Base-by-base conservation (phyloP, 805 yeast species). In the Dipodascopsis uninucleata region DNA sequence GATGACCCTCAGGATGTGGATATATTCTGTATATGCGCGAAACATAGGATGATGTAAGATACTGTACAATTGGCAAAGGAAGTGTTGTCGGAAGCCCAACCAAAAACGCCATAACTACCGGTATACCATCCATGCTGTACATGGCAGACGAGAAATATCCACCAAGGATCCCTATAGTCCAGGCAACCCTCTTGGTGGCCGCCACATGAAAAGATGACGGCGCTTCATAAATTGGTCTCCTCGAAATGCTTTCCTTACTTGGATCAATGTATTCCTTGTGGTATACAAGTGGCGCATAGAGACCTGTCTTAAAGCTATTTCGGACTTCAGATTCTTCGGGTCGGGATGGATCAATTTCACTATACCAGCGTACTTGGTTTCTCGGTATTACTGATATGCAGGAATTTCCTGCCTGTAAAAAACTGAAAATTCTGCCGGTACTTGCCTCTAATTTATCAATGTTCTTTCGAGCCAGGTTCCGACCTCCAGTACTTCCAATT, bases 11-110 rank as follows among this genome's bases (percentile, higher is more conserved):
- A 14, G 52, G 40, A 16, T 74, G 68, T 3, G 75, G 72, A 60
- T 85, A 85, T 18, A 85, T 68, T 35, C 95, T 66, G 65, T 76
- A 84, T 12, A 86, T 77, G 50, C 86, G 68, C 2, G 85, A 70
- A 24, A 86, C 95, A 54, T 82, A 82, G 41, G 85, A 79, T 26
- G 71, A 67, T 2, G 85, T 76, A 39, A 77, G 70, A 58, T 71
- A 78, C 16, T 70, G 70, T 2, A 76, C 65, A 1, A 79, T 61
- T 0, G 94, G 93, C 2, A 75, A 63, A 3, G 85, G 82, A 12
- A 78, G 49, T 1, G 76, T 59, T 0, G 77, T 58, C 3, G 79
- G 53, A 4, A 74, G 57, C 1, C 73, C 67, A 21, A 71, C 62
- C 3, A 66, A 31, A 29, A 65, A 53, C 2, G 77, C 75, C 49